These are phyloP conservation scores for Neoascochyta sp. DNA, from an alignment of 2,329 filamentous ascomycete species.

Conservation along the genomic window DNA sequence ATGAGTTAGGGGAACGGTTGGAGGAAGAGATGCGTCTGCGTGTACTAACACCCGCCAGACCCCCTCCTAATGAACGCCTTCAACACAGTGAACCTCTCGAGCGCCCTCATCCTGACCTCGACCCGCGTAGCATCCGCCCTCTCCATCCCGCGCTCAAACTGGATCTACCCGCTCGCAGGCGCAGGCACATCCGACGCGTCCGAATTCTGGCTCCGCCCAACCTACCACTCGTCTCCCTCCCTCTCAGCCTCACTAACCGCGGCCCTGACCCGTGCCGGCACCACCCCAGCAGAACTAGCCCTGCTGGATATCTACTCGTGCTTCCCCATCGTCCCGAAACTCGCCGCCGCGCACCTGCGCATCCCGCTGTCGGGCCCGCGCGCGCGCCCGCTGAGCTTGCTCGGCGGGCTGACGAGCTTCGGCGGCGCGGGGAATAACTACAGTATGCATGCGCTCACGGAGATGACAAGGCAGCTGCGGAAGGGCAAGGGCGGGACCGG, in stretches of 20 bases:
- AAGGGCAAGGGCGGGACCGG: conserved; percentile 47
- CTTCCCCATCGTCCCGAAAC: conserved; percentile 66
- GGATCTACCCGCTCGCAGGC: conserved; percentile 63
- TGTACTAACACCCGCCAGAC: conserved; percentile 47
- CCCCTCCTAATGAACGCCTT: conserved; percentile 69
- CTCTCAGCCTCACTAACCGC: conserved; percentile 58
- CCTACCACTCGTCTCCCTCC: conserved; percentile 56
- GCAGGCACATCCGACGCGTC: conserved; percentile 58
- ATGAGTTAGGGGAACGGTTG: neutral
- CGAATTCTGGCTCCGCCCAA: conserved; percentile 61
- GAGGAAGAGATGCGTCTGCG: neutral
- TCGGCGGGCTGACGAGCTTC: conserved; percentile 65
- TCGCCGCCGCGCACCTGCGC: conserved; percentile 59
- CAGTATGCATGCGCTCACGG: conserved; percentile 57
- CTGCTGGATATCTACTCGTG: conserved; percentile 65
- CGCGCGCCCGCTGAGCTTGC: conserved; percentile 55
- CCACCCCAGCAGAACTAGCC: conserved; percentile 54
- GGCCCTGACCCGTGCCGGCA: conserved; percentile 47
- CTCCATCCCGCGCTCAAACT: conserved; percentile 53
- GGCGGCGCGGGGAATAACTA: conserved; percentile 70
- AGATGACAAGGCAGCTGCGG: conserved; percentile 48
- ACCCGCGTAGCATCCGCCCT: conserved; percentile 53
- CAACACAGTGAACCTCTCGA: conserved; percentile 64
- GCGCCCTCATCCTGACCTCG: conserved; percentile 59
- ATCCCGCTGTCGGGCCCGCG: conserved; percentile 46